Evolutionary conservation across 371 early-diverging fungal genomes (phyloP), one percentile per base, ranked within the genome.

Genomic region (Mucor lusitanicus): DNA sequence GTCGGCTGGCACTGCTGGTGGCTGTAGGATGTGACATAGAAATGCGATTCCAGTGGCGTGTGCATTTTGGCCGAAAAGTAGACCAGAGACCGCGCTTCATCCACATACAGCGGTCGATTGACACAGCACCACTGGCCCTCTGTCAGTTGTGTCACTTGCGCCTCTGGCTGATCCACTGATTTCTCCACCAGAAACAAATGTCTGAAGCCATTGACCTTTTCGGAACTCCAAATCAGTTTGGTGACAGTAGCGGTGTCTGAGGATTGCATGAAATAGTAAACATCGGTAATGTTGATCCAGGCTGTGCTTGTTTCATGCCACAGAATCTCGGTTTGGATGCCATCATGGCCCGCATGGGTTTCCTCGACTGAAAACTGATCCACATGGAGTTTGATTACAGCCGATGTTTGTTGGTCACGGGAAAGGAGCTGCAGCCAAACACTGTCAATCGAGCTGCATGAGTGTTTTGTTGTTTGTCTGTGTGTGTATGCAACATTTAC

Each of bases 241-340:
- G 69, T 69, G 1, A 48, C 21, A 5, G 48, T 23, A 42, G 23
- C 30, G 3, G 56, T 3, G n/a, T 33, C 59, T 7, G 59, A 58
- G 25, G 35, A 11, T 13, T 76, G 40, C 11, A 88, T 74, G 56
- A 88, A 85, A 59, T 87, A 75, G 62, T 73, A 85, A 19, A 81
- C 81, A 30, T 88, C 88, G 0, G 85, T 79, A 21, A 92, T 80
- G 66, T 91, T 94, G 69, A 92, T 87, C 92, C 92, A 92, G 30
- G 61, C 64, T 8, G 71, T 55, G 19, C 75, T 83, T 9, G 61
- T 64, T 60, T 94, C 94, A 68, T 90, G 87, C 73, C 82, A 88
- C 13, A 92, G 65, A 3, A 90, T 69, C 25, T 87, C 33, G 35
- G 68, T 42, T 67, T 50, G 8, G 21, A 48, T 23, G 23, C 19